Base-by-base conservation (phyloP, 2,329 filamentous ascomycete species). In the Ophiocordyceps camponoti-saundersi region DNA sequence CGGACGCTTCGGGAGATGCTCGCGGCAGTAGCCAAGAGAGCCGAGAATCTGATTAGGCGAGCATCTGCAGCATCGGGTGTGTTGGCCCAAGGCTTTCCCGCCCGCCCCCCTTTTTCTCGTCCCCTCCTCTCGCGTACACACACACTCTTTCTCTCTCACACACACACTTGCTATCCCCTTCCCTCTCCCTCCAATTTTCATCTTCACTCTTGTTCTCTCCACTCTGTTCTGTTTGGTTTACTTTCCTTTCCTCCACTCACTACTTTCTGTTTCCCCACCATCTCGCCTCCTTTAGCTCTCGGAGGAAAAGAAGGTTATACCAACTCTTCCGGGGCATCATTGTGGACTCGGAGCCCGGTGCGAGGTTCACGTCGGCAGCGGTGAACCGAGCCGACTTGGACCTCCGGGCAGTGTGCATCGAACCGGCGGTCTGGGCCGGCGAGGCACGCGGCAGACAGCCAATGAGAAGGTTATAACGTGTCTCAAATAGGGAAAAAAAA, bases 361-460 rank as follows among this genome's bases (percentile, higher is more conserved):
- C 21, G 21, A 23, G 41, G 21, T 6, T 12, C 8, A 26, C 21
- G 15, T 16, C 41, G 20, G 21, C 41, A 42, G 16, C 41, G 21
- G 41, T 42, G 41, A 23, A 15, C 23, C 42, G 22, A 44, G 26
- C 6, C 42, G n/a, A 18, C n/a, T 12, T 15, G 22, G 15, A 44
- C 10, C 22, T 20, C 15, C 22, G 22, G 12, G 10, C 22, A 8
- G n/a, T 20, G 26, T 20, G n/a, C 39, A 12, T 45, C 22, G 47
- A 46, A 44, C 39, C 50, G 48, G 50, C 42, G 44, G 46, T 49
- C 44, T 52, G 51, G 47, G 48, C 48, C 32, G 47, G 36, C 30
- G 45, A 42, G 45, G 48, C 45, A 43, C 12, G 39, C 13, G 36
- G 20, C 22, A 45, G 29, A 48, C 46, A 50, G 44, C 50, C 49